These are phyloP conservation scores for Aspergillus pseudoglaucus DNA, from an alignment of 2,329 filamentous ascomycete species.

Conservation along the genomic window DNA sequence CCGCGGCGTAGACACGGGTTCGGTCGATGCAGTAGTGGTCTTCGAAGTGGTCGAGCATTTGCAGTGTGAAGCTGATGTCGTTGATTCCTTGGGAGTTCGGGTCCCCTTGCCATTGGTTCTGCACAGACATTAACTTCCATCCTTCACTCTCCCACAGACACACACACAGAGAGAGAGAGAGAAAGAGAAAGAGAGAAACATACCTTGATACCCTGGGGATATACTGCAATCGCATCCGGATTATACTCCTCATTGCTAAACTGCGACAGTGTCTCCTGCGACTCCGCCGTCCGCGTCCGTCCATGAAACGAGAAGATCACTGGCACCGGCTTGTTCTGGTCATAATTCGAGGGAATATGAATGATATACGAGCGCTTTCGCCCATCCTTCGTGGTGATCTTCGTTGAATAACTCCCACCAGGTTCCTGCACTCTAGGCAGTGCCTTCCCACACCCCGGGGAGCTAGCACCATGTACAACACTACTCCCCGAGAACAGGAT, in stretches of 20 bases:
- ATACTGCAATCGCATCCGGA: constrained; percentile 40
- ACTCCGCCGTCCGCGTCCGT: constrained; percentile 28
- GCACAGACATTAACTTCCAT: not conserved
- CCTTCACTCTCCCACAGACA: not conserved
- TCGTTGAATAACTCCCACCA: constrained; percentile 2
- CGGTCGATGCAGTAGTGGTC: constrained; percentile 41
- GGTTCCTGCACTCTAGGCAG: constrained; percentile 8
- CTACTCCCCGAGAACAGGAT: no score
- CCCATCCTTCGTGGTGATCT: constrained; percentile 13
- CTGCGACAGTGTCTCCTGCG: constrained; percentile 38
- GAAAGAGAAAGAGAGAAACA: no score
- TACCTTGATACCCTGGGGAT: constrained; percentile 36
- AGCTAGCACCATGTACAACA: not conserved
- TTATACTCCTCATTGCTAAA: constrained; percentile 42
- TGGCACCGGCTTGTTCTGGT: constrained; percentile 28
- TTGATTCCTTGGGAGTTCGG: constrained; percentile 18
- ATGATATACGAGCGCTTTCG: constrained; percentile 17
- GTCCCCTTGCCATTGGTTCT: not conserved
- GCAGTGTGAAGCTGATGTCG: constrained; percentile 41
- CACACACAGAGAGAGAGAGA: not conserved
- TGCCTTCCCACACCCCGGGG: constrained; percentile 12
- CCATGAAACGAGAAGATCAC: constrained; percentile 48
- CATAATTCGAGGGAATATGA: constrained; percentile 28
- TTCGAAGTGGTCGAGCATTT: constrained; percentile 36
- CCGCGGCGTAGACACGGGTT: constrained; percentile 40